Evolutionary conservation across 495 filamentous ascomycete genomes (phyloP).

Genomic region (Recurvomyces mirabilis): DNA sequence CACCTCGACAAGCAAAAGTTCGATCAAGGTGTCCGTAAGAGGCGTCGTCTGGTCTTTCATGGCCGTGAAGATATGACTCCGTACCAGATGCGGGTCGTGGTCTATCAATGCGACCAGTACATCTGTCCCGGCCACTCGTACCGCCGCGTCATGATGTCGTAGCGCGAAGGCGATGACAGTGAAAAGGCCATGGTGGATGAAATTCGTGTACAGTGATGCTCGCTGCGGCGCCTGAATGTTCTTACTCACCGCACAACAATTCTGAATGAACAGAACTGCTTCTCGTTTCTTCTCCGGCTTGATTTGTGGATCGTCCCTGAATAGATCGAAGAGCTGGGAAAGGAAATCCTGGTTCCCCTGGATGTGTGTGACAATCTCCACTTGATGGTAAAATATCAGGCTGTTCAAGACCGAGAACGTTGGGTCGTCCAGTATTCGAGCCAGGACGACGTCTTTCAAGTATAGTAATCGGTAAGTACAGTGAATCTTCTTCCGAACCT

Average conservation of each 20-base stretch:
- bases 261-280: conserved; percentile 90
- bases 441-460: conserved; percentile 95
- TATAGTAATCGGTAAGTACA: conserved; percentile 93
- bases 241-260: conserved; percentile 90
- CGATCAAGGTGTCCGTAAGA: conserved; percentile 87
- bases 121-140: conserved; percentile 87
- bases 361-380: conserved; percentile 90
- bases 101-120: conserved; percentile 90
- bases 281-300: conserved; percentile 73
- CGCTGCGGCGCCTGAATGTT: conserved; percentile 75
- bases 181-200: conserved; percentile 78
- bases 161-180: conserved; percentile 86
- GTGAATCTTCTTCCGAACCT: conserved; percentile 83
- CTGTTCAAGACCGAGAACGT: conserved; percentile 97
- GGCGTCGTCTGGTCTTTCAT: conserved; percentile 77
- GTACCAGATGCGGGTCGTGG: conserved; percentile 88
- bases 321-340: conserved; percentile 82
- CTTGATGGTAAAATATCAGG: conserved; percentile 96
- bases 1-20: conserved; percentile 77
- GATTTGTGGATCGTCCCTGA: conserved; percentile 43
- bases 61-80: conserved; percentile 80
- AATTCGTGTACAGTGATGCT: conserved; percentile 73
- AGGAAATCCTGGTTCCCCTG: conserved; percentile 68
- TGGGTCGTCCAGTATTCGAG: conserved; percentile 90
- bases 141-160: conserved; percentile 67